These are phyloP conservation scores for Ambrosiella cleistominuta DNA, from an alignment of 2,329 filamentous ascomycete species.

Conservation along the genomic window DNA sequence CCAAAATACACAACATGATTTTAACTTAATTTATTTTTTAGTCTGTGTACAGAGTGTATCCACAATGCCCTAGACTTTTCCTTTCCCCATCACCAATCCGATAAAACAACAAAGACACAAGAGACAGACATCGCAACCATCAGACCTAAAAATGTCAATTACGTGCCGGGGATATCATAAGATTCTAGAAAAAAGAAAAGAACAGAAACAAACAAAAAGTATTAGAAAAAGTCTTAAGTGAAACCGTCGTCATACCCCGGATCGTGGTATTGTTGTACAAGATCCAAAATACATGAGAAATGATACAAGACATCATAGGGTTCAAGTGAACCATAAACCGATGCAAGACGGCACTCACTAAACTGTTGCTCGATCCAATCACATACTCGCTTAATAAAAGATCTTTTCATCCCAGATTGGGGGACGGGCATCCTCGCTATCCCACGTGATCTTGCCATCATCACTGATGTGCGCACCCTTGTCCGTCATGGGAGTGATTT, in stretches of 20 bases:
- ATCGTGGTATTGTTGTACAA: background rate
- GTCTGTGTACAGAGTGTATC: too few relatives aligned
- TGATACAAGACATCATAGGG: background rate
- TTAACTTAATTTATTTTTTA: too few relatives aligned
- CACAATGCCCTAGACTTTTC: too few relatives aligned
- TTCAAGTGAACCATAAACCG: background rate
- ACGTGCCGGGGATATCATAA: constrained; percentile 3
- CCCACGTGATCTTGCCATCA: constrained; percentile 33
- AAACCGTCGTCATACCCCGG: background rate
- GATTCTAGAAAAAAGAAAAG: constrained; percentile 1
- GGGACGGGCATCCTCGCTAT: constrained; percentile 24
- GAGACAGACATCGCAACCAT: background rate
- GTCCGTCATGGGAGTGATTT: constrained; percentile 63
- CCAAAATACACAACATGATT: too few relatives aligned
- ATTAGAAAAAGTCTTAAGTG: background rate
- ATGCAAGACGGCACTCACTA: background rate
- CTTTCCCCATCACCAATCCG: background rate
- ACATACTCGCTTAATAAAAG: constrained; percentile 21
- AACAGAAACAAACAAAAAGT: background rate
- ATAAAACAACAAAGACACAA: background rate
- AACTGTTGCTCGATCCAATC: background rate
- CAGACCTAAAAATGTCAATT: background rate
- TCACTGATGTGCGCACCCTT: constrained; percentile 54
- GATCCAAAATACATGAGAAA: background rate
- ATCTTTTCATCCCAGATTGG: constrained; percentile 29